Conservation (phyloP, 2,329 filamentous ascomycete genomes). For the Colletotrichum melonis region DNA sequence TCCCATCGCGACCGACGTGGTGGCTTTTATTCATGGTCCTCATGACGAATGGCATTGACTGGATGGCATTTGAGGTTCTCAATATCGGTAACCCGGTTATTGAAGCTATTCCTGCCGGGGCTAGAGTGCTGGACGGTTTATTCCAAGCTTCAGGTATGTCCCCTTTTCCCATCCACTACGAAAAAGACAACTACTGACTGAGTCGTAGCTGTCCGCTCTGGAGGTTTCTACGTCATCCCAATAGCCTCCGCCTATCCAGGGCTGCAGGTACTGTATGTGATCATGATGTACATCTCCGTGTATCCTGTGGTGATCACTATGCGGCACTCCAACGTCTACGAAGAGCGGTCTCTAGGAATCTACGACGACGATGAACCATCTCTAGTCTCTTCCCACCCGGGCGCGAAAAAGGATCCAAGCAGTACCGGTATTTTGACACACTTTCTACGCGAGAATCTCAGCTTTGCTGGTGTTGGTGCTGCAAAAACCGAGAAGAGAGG, state of each 20-base stretch:
- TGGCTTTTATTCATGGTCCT: constrained; percentile 72
- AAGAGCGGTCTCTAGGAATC: constrained; percentile 74
- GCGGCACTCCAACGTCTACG: constrained; percentile 78
- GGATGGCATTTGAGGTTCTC: constrained; percentile 73
- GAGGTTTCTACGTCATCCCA: constrained; percentile 74
- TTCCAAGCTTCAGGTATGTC: constrained; percentile 69
- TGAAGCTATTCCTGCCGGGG: constrained; percentile 60
- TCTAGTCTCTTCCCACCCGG: neutral
- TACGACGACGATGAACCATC: constrained; percentile 52
- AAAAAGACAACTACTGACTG: neutral
- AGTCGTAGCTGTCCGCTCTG: constrained; percentile 67
- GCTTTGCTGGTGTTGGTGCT: constrained; percentile 58
- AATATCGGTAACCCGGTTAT: constrained; percentile 71
- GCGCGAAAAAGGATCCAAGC: constrained; percentile 40
- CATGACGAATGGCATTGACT: constrained; percentile 71
- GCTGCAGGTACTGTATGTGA: constrained; percentile 68
- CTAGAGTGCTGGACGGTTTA: constrained; percentile 71
- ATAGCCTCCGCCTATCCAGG: constrained; percentile 68
- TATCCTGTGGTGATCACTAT: constrained; percentile 73
- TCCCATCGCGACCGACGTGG: constrained; percentile 73
- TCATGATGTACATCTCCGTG: constrained; percentile 76
- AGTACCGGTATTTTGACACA: constrained; percentile 42
- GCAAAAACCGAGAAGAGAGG: constrained; percentile 25
- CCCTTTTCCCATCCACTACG: neutral
- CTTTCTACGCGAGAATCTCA: constrained; percentile 32